phyloP scores from a whole-genome alignment of 345 rosid species.

The Aquilaria sinensis region DNA sequence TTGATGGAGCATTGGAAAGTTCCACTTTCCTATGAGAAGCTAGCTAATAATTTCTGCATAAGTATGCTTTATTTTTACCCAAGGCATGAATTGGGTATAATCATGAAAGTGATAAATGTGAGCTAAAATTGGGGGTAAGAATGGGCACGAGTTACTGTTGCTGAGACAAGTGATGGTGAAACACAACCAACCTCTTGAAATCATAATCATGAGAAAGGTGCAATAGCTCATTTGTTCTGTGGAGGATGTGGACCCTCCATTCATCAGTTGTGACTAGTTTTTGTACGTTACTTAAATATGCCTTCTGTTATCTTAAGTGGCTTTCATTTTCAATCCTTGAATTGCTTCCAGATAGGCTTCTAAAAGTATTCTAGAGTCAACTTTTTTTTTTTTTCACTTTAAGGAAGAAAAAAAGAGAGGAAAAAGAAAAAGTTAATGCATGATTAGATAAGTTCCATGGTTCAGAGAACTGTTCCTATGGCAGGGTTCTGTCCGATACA shows the following conservation, averaged over 20 bases:
- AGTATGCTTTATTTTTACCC: not conserved
- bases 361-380: not conserved
- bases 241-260: slow-evolving; percentile 25
- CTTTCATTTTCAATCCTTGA: slow-evolving; percentile 30
- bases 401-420: not conserved
- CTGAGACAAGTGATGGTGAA: slow-evolving; percentile 29
- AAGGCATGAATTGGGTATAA: not conserved
- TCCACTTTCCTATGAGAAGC: no score
- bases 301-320: slow-evolving; percentile 9
- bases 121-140: not conserved
- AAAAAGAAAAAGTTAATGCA: not conserved
- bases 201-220: slow-evolving; percentile 22
- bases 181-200: slow-evolving; percentile 37
- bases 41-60: not conserved
- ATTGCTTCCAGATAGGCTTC: slow-evolving; percentile 12
- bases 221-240: slow-evolving; percentile 11
- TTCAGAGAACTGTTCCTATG: not conserved
- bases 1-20: no score
- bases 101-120: slow-evolving; percentile 1
- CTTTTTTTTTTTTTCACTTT: not conserved
- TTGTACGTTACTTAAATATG: slow-evolving; percentile 5
- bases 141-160: not conserved
- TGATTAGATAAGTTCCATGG: not conserved
- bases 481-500: no score
- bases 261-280: slow-evolving; percentile 23